Base-by-base conservation (phyloP, 352 stramenopile species). In the Pythium angustatum region DNA sequence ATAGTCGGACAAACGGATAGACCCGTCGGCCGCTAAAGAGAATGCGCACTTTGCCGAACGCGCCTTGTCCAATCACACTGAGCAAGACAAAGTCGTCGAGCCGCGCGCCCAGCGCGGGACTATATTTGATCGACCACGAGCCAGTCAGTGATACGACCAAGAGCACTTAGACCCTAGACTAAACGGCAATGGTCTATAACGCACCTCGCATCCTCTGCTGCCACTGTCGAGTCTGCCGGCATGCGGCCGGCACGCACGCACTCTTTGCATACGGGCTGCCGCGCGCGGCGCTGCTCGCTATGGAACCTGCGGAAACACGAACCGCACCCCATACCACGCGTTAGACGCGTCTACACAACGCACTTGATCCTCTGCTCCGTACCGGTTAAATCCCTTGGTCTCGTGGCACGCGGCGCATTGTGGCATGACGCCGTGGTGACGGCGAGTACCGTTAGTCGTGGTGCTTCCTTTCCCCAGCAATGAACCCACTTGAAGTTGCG, bases 71-170 rank as follows among this genome's bases (percentile, higher is more conserved):
- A 45, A 99, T 98, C n/a, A 99, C 94, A 55, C 91, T 97, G 21
- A 99, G 78, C 28, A 99, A 72, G 62, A 98, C 79, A 76, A 99
- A 99, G 76, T 99, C 97, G 27, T 96, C 90, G 14, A 98, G 81
- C 21, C 71, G 81, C 26, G 87, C 76, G 6, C 33, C 19, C 33
- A 17, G 12, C 50, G 53, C 33, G 22, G 26, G 24, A 52, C 34
- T 43, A 26, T 77, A 4, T n/a, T n/a, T n/a, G n/a, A n/a, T n/a
- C n/a, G n/a, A n/a, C n/a, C n/a, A n/a, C n/a, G n/a, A n/a, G n/a
- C n/a, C n/a, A n/a, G n/a, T n/a, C n/a, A n/a, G n/a, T n/a, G n/a
- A n/a, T n/a, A n/a, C n/a, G n/a, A n/a, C n/a, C n/a, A n/a, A n/a
- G n/a, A n/a, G n/a, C n/a, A n/a, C n/a, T n/a, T n/a, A n/a, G n/a